Percentiles rank a stretch among this genome's conserved stretches.
Conservation (phyloP, 2,329 filamentous ascomycete genomes). For the Didymella lethalis region DNA sequence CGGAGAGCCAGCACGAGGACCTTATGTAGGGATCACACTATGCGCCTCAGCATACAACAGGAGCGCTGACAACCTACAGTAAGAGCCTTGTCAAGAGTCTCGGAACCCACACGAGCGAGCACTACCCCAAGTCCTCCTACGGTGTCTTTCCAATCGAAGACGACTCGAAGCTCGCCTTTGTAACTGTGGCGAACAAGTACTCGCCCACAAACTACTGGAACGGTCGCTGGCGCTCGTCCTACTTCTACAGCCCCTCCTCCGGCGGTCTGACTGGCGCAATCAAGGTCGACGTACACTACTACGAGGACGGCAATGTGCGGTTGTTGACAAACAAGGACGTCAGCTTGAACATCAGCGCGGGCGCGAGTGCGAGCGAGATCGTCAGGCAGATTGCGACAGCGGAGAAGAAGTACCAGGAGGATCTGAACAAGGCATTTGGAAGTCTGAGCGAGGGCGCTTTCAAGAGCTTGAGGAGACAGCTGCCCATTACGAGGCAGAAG, state of each 20-base stretch:
- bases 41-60: not conserved
- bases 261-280: slow-evolving; percentile 77
- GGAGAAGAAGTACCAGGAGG: slow-evolving; percentile 96
- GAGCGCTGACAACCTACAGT: slow-evolving; percentile 54
- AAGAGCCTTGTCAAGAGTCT: slow-evolving; percentile 85
- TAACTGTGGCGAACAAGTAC: slow-evolving; percentile 95
- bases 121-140: slow-evolving; percentile 82
- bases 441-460: slow-evolving; percentile 92
- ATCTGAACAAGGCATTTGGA: slow-evolving; percentile 89
- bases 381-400: slow-evolving; percentile 77
- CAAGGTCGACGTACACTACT: slow-evolving; percentile 98
- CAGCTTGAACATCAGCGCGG: slow-evolving; percentile 64
- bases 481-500: slow-evolving; percentile 97
- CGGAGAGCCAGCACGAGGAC: slow-evolving; percentile 79
- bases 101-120: slow-evolving; percentile 78
- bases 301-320: slow-evolving; percentile 97
- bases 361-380: slow-evolving; percentile 71
- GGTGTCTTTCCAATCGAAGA: slow-evolving; percentile 83
- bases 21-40: slow-evolving; percentile 71
- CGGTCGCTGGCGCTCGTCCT: slow-evolving; percentile 91
- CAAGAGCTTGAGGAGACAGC: slow-evolving; percentile 88
- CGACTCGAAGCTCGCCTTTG: slow-evolving; percentile 77
- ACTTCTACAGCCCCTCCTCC: slow-evolving; percentile 75
- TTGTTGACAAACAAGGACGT: slow-evolving; percentile 87
- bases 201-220: slow-evolving; percentile 99